These are phyloP conservation scores for Fusarium drepaniforme DNA, from an alignment of 2,329 filamentous ascomycete genomes.

Conservation along the genomic window DNA sequence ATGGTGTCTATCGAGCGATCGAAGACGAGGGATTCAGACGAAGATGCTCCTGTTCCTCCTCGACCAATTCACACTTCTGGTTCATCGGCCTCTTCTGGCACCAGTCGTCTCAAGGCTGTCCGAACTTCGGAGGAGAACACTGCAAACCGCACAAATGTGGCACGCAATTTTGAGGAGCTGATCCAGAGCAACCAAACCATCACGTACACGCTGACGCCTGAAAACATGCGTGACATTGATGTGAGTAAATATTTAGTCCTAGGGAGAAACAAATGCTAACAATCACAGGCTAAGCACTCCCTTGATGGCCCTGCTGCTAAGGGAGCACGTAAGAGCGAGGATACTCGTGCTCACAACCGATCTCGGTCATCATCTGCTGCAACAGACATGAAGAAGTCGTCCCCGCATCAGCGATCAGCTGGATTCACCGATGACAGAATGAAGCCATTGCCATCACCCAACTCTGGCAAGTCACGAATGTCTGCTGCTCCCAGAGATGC, in stretches of 20 bases:
- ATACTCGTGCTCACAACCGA: conserved; percentile 54
- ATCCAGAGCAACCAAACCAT: conserved; percentile 87
- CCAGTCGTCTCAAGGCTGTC: conserved; percentile 64
- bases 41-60: conserved; percentile 44
- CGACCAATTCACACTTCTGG: conserved; percentile 61
- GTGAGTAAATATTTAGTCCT: conserved; percentile 58
- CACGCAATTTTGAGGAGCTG: conserved; percentile 80
- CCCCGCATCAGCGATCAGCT: conserved; percentile 28
- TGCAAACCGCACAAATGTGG: conserved; percentile 65
- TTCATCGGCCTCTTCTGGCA: conserved; percentile 63
- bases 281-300: conserved; percentile 54
- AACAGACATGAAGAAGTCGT: conserved; percentile 50
- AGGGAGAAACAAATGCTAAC: conserved; percentile 20
- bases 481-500: conserved; percentile 74
- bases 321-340: conserved; percentile 61
- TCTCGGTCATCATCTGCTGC: conserved; percentile 64
- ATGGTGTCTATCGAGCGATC: conserved; percentile 55
- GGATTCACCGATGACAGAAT: conserved; percentile 34
- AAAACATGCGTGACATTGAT: conserved; percentile 82
- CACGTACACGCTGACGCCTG: conserved; percentile 84
- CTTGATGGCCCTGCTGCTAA: conserved; percentile 57
- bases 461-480: conserved; percentile 36
- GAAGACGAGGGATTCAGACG: conserved; percentile 51
- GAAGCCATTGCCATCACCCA: conserved; percentile 38
- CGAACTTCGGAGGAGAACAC: conserved; percentile 70